Evolutionary conservation across 805 yeast genomes (phyloP), one percentile per base, ranked within the genome.

Genomic region (Saturnispora silvae): DNA sequence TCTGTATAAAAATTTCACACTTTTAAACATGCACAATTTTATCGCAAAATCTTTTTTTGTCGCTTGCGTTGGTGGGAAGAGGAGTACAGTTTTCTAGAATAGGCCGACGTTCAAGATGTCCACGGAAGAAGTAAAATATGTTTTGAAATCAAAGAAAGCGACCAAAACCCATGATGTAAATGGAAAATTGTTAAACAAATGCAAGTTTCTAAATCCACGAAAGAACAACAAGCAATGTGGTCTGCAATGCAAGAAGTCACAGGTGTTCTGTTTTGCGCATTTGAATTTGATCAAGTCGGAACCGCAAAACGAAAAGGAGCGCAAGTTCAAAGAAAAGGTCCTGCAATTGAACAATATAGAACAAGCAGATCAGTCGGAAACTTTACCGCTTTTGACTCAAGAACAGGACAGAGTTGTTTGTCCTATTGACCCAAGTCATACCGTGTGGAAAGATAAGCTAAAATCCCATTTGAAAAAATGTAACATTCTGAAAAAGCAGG

Each of bases 401-500:
- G 54, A 40, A 20, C 56, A 52, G 20, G 51, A 51, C 5, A 58
- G 94, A 39, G 67, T 85, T 0, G 72, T 77, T 5, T 85, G 96
- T 57, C 85, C 95, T 0, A 51, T 78, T 20, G 94, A 84, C 54
- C 74, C 79, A 2, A 67, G 72, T 2, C 96, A 85, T 53, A 69
- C 78, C 1, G 75, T 85, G 0, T 79, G 83, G 84, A 63, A 63
- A 33, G 63, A 65, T 30, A 75, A 70, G 36, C 52, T 83, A 29
- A 53, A 61, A 4, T 55, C 49, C 14, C 96, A 85, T 55, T 35
- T 77, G 34, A 61, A 58, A 40, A 75, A 73, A 50, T 85, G 96
- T 53, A 73, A 69, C 44, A 67, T 70, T 16, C 53, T 58, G 31
- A 48, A 49, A 33, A 48, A 31, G 44, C 46, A 37, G 46, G 62